phyloP scores from a whole-genome alignment of 2,329 filamentous ascomycete genomes.

The Botrytis byssoidea region DNA sequence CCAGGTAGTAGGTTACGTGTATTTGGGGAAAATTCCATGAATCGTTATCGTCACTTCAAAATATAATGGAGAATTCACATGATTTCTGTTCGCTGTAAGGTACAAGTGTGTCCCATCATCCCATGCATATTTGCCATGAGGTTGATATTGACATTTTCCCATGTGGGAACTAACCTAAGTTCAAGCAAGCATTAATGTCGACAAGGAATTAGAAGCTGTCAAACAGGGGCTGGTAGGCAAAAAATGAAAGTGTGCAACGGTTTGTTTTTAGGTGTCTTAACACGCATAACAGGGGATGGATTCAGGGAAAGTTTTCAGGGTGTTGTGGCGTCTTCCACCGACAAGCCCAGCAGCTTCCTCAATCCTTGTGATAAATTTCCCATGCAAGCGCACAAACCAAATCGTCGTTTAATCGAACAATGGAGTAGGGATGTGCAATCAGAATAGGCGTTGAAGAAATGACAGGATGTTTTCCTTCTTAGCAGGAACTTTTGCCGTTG shows the following conservation, averaged over 20 bases:
- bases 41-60: conserved; percentile 1
- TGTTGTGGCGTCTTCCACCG: conserved; percentile 21
- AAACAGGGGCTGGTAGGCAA: conserved; percentile 26
- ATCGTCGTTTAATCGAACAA: conserved; percentile 14
- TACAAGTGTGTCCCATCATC: conserved; percentile 19
- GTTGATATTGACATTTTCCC: conserved; percentile 32
- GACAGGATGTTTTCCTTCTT: conserved; percentile 9
- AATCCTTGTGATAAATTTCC: conserved; percentile 24
- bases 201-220: conserved; percentile 26
- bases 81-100: conserved; percentile 24
- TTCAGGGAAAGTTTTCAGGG: conserved; percentile 18
- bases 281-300: conserved; percentile 18
- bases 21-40: neutral
- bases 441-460: conserved; percentile 13
- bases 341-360: conserved; percentile 14
- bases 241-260: conserved; percentile 19
- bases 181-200: conserved; percentile 18
- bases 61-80: conserved; percentile 5
- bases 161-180: conserved; percentile 26
- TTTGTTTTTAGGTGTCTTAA: conserved; percentile 10
- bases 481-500: conserved; percentile 27
- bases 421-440: conserved; percentile 8
- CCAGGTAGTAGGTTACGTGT: conserved; percentile 21
- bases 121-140: conserved; percentile 24
- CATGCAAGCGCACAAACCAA: conserved; percentile 24